Conservation (phyloP, 257 asterid genomes). For the Gentiana straminea region DNA sequence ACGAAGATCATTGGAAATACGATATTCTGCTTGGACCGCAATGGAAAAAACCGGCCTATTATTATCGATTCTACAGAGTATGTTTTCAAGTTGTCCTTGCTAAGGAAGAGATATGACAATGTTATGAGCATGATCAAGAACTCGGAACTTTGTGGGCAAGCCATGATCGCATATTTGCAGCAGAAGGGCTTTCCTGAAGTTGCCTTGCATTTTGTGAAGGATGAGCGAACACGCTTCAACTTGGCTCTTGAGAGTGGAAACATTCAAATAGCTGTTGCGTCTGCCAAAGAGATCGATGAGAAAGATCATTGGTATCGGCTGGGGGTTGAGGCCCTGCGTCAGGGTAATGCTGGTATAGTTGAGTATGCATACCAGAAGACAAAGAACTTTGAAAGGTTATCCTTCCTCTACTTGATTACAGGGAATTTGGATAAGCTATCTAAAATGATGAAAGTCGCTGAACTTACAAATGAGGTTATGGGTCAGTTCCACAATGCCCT, state of each 20-base stretch:
- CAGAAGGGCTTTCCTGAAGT: slow-evolving; percentile 99
- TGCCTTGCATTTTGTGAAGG: slow-evolving; percentile 95
- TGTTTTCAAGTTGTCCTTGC: slow-evolving; percentile 61
- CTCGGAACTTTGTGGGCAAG: slow-evolving; percentile 96
- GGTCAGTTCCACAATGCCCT: slow-evolving; percentile 89
- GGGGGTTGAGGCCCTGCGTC: slow-evolving; percentile 98
- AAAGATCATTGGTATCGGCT: slow-evolving; percentile 90
- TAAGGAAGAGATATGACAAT: slow-evolving; percentile 77
- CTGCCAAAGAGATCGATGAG: slow-evolving; percentile 84
- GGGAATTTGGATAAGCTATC: slow-evolving; percentile 77
- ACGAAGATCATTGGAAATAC: slow-evolving; percentile 80
- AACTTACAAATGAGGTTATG: slow-evolving; percentile 84
- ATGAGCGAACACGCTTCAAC: slow-evolving; percentile 81
- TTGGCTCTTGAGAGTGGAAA: slow-evolving; percentile 92
- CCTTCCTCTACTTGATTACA: slow-evolving; percentile 75
- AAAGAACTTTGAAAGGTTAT: slow-evolving; percentile 79
- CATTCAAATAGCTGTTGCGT: slow-evolving; percentile 84
- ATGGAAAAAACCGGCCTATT: slow-evolving; percentile 85
- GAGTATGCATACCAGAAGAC: slow-evolving; percentile 91
- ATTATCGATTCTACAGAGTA: slow-evolving; percentile 90
- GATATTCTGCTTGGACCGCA: slow-evolving; percentile 92
- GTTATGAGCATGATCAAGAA: slow-evolving; percentile 94
- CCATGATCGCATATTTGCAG: slow-evolving; percentile 97
- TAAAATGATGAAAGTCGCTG: slow-evolving; percentile 93
- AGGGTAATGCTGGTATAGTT: slow-evolving; percentile 87